These are phyloP conservation scores for Inosperma sp. DNA, from an alignment of 768 basidiomycete genomes.

Conservation along the genomic window DNA sequence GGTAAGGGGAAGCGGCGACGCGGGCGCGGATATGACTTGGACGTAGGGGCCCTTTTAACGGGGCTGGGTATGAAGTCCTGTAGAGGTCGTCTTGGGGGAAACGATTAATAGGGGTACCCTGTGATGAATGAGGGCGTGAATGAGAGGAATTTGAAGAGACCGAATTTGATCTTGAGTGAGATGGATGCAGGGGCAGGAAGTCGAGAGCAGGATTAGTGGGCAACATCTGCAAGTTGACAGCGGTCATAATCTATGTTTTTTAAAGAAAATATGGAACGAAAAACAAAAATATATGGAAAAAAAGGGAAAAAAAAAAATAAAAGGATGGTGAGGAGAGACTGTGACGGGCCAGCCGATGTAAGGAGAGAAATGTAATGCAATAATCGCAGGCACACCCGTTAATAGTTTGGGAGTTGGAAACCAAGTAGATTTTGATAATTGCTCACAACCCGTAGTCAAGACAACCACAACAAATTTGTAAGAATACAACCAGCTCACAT, in stretches of 20 bases:
- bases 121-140: conserved; percentile 75
- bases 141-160: conserved; percentile 72
- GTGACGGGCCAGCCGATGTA: conserved; percentile 56
- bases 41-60: conserved; percentile 70
- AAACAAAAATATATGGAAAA: conserved; percentile 8
- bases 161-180: conserved; percentile 75
- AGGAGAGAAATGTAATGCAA: conserved; percentile 25
- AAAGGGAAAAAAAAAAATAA: conserved; percentile 15
- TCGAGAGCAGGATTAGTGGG: conserved; percentile 64
- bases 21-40: conserved; percentile 76
- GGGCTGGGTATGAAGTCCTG: conserved; percentile 51
- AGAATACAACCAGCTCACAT: background rate
- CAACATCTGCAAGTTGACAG: conserved; percentile 72
- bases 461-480: conserved; percentile 28
- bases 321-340: conserved; percentile 24
- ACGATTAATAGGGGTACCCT: conserved; percentile 51
- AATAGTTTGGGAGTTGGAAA: conserved; percentile 19
- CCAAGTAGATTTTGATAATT: conserved; percentile 27
- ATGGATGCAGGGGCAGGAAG: conserved; percentile 56
- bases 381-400: conserved; percentile 14
- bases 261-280: too few species aligned
- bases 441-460: conserved; percentile 35
- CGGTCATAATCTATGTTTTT: too few species aligned
- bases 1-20: conserved; percentile 78
- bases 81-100: conserved; percentile 67